Evolutionary conservation across 768 basidiomycete genomes (phyloP).

Genomic region (Punctularia strigosozonata): DNA sequence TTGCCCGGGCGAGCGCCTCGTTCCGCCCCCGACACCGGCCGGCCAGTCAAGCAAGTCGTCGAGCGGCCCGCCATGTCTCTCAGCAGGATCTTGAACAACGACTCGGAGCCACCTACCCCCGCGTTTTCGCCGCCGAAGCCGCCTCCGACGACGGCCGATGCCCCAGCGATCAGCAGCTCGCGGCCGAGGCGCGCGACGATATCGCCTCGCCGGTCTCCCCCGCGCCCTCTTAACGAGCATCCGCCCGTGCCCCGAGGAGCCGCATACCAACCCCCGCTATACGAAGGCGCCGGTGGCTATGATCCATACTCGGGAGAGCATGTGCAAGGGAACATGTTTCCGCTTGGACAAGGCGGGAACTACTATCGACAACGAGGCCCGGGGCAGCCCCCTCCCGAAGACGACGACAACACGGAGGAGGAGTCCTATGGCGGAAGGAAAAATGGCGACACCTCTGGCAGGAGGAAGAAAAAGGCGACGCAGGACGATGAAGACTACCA

Average conservation of each 20-base stretch:
- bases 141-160: slow-evolving; percentile 20
- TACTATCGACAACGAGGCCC: slow-evolving; percentile 17
- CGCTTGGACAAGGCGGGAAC: slow-evolving; percentile 24
- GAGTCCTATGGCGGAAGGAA: neutral
- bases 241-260: slow-evolving; percentile 18
- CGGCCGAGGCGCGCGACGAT: slow-evolving; percentile 7
- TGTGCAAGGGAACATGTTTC: slow-evolving; percentile 25
- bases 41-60: no score
- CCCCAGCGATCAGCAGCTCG: slow-evolving; percentile 17
- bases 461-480: slow-evolving; percentile 39
- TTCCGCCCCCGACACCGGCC: no score
- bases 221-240: slow-evolving; percentile 7
- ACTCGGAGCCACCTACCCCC: slow-evolving; percentile 25
- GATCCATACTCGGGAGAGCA: slow-evolving; percentile 24
- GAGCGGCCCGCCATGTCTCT: slow-evolving; percentile 47
- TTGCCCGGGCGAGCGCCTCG: no score
- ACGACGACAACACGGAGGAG: slow-evolving; percentile 12
- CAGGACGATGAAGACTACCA: slow-evolving; percentile 41
- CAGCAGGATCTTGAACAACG: slow-evolving; percentile 71
- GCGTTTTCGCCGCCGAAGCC: slow-evolving; percentile 20
- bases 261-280: slow-evolving; percentile 24
- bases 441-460: slow-evolving; percentile 7
- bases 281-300: slow-evolving; percentile 29
- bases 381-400: slow-evolving; percentile 21
- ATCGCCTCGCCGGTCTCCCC: slow-evolving; percentile 6